These are phyloP conservation scores for Selaginella tamariscina DNA, from an alignment of 75 land plant genomes.

Conservation along the genomic window DNA sequence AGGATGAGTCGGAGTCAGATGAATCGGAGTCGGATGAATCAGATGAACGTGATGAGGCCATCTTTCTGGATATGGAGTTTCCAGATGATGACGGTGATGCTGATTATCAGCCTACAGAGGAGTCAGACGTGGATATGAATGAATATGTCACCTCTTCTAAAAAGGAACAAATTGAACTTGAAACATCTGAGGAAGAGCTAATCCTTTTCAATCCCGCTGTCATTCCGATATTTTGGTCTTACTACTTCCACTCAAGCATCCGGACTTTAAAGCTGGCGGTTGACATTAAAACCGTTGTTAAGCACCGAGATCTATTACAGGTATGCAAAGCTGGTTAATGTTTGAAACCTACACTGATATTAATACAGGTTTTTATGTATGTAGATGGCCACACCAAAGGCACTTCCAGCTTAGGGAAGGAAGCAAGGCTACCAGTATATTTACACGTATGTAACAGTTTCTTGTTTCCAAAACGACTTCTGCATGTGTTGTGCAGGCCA, in stretches of 20 bases:
- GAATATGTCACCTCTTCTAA: not conserved
- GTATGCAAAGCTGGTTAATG: too few species aligned
- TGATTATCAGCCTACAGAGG: not conserved
- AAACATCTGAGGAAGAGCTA: too few species aligned
- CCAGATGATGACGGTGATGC: too few species aligned
- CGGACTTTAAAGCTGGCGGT: not conserved
- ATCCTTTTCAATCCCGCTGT: too few species aligned
- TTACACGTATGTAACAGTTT: not conserved
- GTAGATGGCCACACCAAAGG: not conserved
- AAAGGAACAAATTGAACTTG: too few species aligned
- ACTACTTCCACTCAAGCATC: not conserved
- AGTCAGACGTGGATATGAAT: not conserved
- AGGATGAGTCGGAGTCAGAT: not conserved
- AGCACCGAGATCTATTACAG: not conserved
- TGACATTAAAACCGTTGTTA: not conserved
- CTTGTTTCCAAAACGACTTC: not conserved
- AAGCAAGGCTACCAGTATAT: not conserved
- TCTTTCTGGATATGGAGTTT: not conserved
- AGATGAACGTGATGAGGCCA: too few species aligned
- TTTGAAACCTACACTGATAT: too few species aligned
- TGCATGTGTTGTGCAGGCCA: not conserved
- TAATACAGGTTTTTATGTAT: too few species aligned
- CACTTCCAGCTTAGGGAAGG: not conserved
- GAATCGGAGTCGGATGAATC: not conserved
- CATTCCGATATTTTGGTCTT: not conserved